Conservation (phyloP, 768 basidiomycete species). For the Leccinellum albellum region DNA sequence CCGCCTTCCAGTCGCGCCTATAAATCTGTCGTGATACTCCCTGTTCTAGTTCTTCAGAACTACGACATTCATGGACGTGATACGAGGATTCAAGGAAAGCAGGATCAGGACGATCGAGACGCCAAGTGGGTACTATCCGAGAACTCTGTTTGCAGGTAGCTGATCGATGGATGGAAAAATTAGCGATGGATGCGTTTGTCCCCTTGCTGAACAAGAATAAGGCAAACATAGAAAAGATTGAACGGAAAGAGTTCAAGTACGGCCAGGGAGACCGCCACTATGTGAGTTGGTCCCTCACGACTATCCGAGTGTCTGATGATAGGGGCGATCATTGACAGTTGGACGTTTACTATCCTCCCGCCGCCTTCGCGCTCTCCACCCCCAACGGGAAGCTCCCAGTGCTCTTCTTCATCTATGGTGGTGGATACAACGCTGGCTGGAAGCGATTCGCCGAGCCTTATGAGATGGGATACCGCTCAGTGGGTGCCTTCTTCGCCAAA, state of each 20-base stretch:
- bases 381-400: constrained; percentile 39
- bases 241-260: constrained; percentile 54
- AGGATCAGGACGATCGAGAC: constrained; percentile 29
- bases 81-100: constrained; percentile 30
- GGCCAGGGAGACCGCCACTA: constrained; percentile 44
- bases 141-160: background rate
- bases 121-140: constrained; percentile 29
- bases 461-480: constrained; percentile 49
- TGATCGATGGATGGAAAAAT: constrained; percentile 2
- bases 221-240: constrained; percentile 44
- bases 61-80: constrained; percentile 34
- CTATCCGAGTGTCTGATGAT: background rate
- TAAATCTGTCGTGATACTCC: background rate
- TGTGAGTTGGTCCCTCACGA: constrained; percentile 7
- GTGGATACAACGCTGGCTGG: constrained; percentile 53
- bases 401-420: constrained; percentile 65
- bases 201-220: constrained; percentile 49
- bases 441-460: constrained; percentile 45
- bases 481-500: constrained; percentile 60
- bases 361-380: constrained; percentile 21
- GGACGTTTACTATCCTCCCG: constrained; percentile 60
- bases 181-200: constrained; percentile 47
- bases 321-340: constrained; percentile 37
- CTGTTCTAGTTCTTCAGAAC: background rate
- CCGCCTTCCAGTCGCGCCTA: background rate